Conservation (phyloP, 495 filamentous ascomycete species). For the Penicillium crystallinum region DNA sequence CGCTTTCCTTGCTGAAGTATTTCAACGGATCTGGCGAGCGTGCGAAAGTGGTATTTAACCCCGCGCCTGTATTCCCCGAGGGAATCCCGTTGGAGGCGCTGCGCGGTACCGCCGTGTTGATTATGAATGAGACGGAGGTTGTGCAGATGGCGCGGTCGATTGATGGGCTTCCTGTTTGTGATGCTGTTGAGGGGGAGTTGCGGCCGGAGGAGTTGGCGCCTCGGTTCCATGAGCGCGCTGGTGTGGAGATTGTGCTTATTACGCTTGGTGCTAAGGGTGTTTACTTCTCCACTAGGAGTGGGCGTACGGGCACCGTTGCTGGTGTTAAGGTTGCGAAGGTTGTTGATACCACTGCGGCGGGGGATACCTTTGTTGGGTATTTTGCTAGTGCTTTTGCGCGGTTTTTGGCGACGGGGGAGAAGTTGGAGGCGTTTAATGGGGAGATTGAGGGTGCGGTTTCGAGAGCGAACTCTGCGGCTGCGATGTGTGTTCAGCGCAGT, state of each 20-base stretch:
- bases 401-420: slow-evolving; percentile 12
- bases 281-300: slow-evolving; percentile 38
- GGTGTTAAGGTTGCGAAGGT: slow-evolving; percentile 57
- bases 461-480: slow-evolving; percentile 21
- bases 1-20: slow-evolving; percentile 55
- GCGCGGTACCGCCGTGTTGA: slow-evolving; percentile 56
- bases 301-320: slow-evolving; percentile 30
- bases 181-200: slow-evolving; percentile 3
- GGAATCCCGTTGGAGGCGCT: slow-evolving; percentile 50
- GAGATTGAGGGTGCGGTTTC: slow-evolving; percentile 16
- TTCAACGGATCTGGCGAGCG: slow-evolving; percentile 26
- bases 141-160: slow-evolving; percentile 48
- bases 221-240: slow-evolving; percentile 48
- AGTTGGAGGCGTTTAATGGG: slow-evolving; percentile 16
- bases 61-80: slow-evolving; percentile 58
- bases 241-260: slow-evolving; percentile 64
- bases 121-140: slow-evolving; percentile 83
- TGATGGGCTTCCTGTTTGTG: slow-evolving; percentile 11
- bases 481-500: slow-evolving; percentile 16
- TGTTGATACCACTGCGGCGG: slow-evolving; percentile 81
- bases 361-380: slow-evolving; percentile 73
- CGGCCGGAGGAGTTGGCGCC: slow-evolving; percentile 38
- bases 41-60: slow-evolving; percentile 47
- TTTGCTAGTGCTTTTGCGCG: slow-evolving; percentile 20
- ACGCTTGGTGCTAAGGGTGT: slow-evolving; percentile 70